phyloP scores from a whole-genome alignment of 2,329 filamentous ascomycete species.

The Coniochaeta ligniaria region DNA sequence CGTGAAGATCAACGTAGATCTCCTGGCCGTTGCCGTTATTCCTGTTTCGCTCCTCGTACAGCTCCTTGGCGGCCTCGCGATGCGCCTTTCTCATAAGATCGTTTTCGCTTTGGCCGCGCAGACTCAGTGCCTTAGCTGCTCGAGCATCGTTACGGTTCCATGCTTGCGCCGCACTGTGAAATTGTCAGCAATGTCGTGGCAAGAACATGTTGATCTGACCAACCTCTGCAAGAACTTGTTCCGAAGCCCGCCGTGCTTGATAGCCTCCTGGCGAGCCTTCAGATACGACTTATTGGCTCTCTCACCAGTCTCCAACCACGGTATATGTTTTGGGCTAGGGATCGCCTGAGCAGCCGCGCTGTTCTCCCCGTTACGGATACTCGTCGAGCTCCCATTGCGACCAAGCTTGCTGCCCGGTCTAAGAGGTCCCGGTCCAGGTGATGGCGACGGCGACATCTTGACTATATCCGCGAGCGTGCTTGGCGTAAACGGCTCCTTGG shows the following conservation, averaged over 20 bases:
- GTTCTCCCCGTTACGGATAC: constrained; percentile 64
- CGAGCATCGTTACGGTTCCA: constrained; percentile 98
- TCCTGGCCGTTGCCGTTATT: constrained; percentile 54
- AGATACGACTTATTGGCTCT: constrained; percentile 89
- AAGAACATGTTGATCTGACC: constrained; percentile 11
- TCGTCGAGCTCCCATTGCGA: constrained; percentile 59
- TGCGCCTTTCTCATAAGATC: constrained; percentile 96
- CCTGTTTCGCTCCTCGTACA: constrained; percentile 92
- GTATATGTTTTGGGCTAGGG: constrained; percentile 80
- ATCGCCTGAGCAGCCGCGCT: constrained; percentile 79
- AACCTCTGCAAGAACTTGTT: constrained; percentile 97
- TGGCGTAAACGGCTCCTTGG: constrained; percentile 61
- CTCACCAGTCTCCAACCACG: constrained; percentile 92
- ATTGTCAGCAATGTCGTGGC: constrained; percentile 6
- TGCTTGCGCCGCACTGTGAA: constrained; percentile 77
- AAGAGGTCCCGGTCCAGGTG: constrained; percentile 56
- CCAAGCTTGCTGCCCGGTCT: constrained; percentile 53
- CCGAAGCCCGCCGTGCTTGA: constrained; percentile 90
- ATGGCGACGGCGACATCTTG: constrained; percentile 87
- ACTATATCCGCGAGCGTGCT: constrained; percentile 89
- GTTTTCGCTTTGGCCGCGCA: constrained; percentile 94
- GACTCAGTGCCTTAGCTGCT: constrained; percentile 87
- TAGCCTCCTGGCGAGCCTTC: constrained; percentile 89
- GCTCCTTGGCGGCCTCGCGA: constrained; percentile 80
- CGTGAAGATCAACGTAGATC: constrained; percentile 91